Conservation (phyloP, 495 filamentous ascomycete genomes). For the Aspergillus homomorphus region DNA sequence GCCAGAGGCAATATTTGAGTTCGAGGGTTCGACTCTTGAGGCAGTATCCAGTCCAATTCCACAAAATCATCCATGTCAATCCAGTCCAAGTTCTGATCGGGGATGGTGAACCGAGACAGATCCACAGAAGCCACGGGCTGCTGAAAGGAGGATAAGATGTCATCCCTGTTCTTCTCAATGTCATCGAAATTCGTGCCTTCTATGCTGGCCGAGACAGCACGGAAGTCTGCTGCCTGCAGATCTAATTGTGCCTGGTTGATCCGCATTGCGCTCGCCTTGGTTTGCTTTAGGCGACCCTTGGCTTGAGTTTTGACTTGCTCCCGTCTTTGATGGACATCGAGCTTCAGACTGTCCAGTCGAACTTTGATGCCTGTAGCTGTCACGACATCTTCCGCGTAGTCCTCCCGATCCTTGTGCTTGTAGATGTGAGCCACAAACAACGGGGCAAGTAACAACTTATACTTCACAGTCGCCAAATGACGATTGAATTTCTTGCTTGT, state of each 20-base stretch:
- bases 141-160: slow-evolving; percentile 55
- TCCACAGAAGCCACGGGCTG: slow-evolving; percentile 56
- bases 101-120: slow-evolving; percentile 87
- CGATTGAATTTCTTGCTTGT: slow-evolving; percentile 98
- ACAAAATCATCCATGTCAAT: slow-evolving; percentile 99
- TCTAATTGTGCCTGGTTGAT: slow-evolving; percentile 93
- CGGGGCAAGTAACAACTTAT: slow-evolving; percentile 87
- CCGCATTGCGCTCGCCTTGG: slow-evolving; percentile 84
- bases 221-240: slow-evolving; percentile 85
- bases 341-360: slow-evolving; percentile 89
- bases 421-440: slow-evolving; percentile 95
- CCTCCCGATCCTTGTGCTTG: slow-evolving; percentile 94
- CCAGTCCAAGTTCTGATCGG: slow-evolving; percentile 91
- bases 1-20: slow-evolving; percentile 91
- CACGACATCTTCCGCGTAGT: slow-evolving; percentile 73
- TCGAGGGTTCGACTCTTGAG: slow-evolving; percentile 84
- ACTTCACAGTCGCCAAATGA: slow-evolving; percentile 95
- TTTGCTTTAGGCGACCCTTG: slow-evolving; percentile 65
- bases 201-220: slow-evolving; percentile 90
- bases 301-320: slow-evolving; percentile 84
- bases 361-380: slow-evolving; percentile 93
- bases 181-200: slow-evolving; percentile 71
- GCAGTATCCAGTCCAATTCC: slow-evolving; percentile 93
- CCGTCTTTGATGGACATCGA: slow-evolving; percentile 91
- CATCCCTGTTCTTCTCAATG: slow-evolving; percentile 58